Percentiles rank a stretch among this genome's conserved stretches.
Conservation (phyloP, 2,329 filamentous ascomycete genomes). For the Raffaelea arxii region DNA sequence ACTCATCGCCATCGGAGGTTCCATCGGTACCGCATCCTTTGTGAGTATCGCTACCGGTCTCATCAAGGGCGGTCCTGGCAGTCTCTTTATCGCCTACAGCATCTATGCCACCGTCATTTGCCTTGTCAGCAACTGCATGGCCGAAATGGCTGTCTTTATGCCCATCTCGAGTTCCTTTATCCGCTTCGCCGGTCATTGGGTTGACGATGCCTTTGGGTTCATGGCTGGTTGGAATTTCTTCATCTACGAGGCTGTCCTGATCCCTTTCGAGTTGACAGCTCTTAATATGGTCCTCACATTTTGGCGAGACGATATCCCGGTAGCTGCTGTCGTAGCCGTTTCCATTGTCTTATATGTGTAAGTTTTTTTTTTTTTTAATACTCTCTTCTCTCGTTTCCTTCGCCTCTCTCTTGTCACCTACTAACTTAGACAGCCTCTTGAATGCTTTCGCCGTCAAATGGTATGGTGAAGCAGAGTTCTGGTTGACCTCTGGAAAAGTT, state of each 20-base stretch:
- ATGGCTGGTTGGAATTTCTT: slow-evolving; percentile 40
- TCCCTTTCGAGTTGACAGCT: slow-evolving; percentile 5
- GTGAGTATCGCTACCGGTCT: slow-evolving; percentile 3
- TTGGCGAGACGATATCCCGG: slow-evolving; percentile 10
- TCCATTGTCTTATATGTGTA: slow-evolving; percentile 17
- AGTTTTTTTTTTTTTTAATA: neutral
- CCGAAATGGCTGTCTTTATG: slow-evolving; percentile 50
- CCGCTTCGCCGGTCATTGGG: slow-evolving; percentile 34
- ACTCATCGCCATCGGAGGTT: slow-evolving; percentile 39
- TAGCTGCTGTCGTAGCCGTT: neutral
- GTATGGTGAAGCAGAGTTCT: slow-evolving; percentile 12
- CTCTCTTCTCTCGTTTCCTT: neutral
- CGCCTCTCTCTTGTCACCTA: neutral
- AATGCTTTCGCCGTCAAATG: slow-evolving; percentile 4
- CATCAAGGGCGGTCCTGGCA: slow-evolving; percentile 13
- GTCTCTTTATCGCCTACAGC: slow-evolving; percentile 22
- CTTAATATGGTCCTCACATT: slow-evolving; percentile 5
- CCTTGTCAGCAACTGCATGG: slow-evolving; percentile 27
- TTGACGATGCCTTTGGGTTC: slow-evolving; percentile 35
- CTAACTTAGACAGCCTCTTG: slow-evolving; percentile 3
- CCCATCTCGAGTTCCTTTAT: slow-evolving; percentile 42
- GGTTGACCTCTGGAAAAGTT: slow-evolving; percentile 27
- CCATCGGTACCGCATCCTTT: slow-evolving; percentile 25
- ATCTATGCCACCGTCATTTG: slow-evolving; percentile 24
- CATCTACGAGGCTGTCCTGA: neutral